A percentile compares a stretch with the other conserved stretches of the same genome.
Evolutionary conservation across 2,329 filamentous ascomycete genomes (phyloP).

Genomic region (Paracamarosporium sp.): DNA sequence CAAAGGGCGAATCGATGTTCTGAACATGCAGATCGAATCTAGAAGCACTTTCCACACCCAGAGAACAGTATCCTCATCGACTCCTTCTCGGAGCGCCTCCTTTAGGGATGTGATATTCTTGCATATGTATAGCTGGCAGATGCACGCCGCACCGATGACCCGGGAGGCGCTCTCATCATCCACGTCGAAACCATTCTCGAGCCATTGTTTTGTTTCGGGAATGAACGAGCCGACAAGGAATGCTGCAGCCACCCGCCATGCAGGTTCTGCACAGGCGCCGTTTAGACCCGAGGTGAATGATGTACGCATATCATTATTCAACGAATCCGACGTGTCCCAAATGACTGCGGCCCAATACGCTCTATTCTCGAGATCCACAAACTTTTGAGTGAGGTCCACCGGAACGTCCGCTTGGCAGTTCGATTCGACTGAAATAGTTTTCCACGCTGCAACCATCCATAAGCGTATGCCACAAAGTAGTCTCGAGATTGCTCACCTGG

Average conservation of each 20-base stretch:
- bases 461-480: not conserved
- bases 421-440: not conserved
- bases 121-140: slow-evolving; percentile 14
- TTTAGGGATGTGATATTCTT: slow-evolving; percentile 18
- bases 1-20: not conserved
- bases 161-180: slow-evolving; percentile 9
- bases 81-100: slow-evolving; percentile 17
- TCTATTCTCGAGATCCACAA: slow-evolving; percentile 16
- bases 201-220: not conserved
- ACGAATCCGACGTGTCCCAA: slow-evolving; percentile 14
- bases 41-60: not conserved
- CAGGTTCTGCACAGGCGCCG: slow-evolving; percentile 14
- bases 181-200: not conserved
- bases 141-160: slow-evolving; percentile 10
- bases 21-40: not conserved
- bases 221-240: slow-evolving; percentile 14
- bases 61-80: slow-evolving; percentile 10
- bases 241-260: slow-evolving; percentile 12
- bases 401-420: too few species aligned
- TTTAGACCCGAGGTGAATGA: slow-evolving; percentile 17
- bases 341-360: slow-evolving; percentile 18
- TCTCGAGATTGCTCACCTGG: not conserved
- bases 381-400: not conserved
- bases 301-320: slow-evolving; percentile 10
- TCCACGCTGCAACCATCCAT: not conserved